A percentile compares a stretch with the other conserved stretches of the same genome.
phyloP scores from a whole-genome alignment of 169 alveolate genomes.

The Neospora caninum region DNA sequence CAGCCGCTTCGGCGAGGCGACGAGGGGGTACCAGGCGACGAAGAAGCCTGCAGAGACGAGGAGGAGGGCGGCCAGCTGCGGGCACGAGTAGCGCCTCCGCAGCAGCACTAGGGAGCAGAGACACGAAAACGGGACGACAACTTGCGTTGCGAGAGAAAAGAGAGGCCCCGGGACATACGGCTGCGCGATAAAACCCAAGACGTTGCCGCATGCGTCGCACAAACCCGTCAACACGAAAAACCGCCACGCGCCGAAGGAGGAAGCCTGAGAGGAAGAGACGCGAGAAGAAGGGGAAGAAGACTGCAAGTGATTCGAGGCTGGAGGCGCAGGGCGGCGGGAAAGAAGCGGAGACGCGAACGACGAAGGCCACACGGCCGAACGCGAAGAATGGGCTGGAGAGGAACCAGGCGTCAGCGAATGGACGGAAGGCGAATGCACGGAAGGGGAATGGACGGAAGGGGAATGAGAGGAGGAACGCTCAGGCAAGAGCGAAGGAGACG shows the following conservation, averaged over 20 bases:
- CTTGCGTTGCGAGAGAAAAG: slow-evolving; percentile 18
- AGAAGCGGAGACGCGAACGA: neutral
- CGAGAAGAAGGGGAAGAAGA: neutral
- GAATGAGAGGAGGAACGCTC: neutral
- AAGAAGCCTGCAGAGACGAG: neutral
- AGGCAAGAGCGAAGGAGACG: neutral
- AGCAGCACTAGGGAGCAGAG: slow-evolving; percentile 42
- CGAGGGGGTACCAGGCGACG: slow-evolving; percentile 24
- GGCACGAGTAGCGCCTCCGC: slow-evolving; percentile 37
- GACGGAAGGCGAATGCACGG: neutral
- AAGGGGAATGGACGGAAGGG: neutral
- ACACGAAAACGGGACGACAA: slow-evolving; percentile 45
- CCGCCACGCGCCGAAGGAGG: neutral
- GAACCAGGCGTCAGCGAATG: neutral
- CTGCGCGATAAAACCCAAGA: slow-evolving; percentile 36
- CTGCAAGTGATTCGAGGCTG: neutral
- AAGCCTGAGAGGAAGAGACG: neutral
- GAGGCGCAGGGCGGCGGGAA: neutral
- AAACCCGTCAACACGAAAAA: slow-evolving; percentile 32
- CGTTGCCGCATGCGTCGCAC: slow-evolving; percentile 38
- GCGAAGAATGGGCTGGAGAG: neutral
- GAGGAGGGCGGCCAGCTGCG: slow-evolving; percentile 23
- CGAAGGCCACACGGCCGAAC: neutral
- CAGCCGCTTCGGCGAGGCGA: neutral
- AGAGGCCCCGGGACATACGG: slow-evolving; percentile 33